These are phyloP conservation scores for Eutrema salsugineum DNA, from an alignment of 441 rosid species.

Conservation along the genomic window DNA sequence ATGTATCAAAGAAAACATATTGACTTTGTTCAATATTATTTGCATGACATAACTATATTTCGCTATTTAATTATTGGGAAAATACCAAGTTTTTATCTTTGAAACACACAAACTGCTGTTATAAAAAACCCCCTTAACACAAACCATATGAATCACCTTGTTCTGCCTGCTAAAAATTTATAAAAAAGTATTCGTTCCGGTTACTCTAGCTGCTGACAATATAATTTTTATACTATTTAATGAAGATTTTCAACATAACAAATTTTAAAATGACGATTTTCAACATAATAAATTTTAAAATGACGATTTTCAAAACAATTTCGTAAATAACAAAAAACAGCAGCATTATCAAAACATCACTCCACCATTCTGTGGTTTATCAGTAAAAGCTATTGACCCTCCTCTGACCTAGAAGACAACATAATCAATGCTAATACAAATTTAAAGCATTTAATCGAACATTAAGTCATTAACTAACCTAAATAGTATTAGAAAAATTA, in stretches of 20 bases:
- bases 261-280: too few relatives aligned
- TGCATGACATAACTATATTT: conserved; percentile 8
- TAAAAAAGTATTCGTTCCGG: neutral
- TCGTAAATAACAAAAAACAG: conserved; percentile 20
- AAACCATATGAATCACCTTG: conserved; percentile 12
- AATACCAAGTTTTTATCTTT: neutral
- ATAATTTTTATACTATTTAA: too few relatives aligned
- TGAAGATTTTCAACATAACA: too few relatives aligned
- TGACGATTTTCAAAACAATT: neutral
- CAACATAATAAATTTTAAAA: neutral
- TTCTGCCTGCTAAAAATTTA: neutral
- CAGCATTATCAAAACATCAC: neutral
- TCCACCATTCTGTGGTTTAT: conserved; percentile 1
- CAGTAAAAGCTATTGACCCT: neutral
- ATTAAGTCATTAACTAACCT: neutral
- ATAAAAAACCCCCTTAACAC: neutral
- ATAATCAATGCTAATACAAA: neutral
- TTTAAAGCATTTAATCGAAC: neutral
- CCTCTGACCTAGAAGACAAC: neutral
- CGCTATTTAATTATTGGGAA: neutral
- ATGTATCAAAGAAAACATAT: neutral
- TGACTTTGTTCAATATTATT: neutral
- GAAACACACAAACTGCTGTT: neutral
- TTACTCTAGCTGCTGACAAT: too few relatives aligned
- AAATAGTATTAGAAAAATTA: neutral